Percentiles rank a stretch among this genome's conserved stretches.
Evolutionary conservation across 345 rosid genomes (phyloP).

Genomic region (Geranium rotundifolium): DNA sequence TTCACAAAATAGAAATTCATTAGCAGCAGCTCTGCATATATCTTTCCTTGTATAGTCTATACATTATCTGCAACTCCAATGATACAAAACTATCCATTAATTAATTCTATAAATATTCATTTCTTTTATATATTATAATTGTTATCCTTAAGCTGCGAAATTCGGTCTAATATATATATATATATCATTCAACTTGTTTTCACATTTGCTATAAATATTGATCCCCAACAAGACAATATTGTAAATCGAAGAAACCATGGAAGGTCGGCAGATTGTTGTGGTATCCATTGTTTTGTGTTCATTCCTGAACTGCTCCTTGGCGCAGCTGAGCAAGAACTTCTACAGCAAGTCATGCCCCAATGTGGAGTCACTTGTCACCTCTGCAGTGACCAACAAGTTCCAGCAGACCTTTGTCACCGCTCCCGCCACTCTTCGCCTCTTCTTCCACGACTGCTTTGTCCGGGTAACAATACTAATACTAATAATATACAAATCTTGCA

Average conservation of each 20-base stretch:
- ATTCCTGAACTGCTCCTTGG: conserved; percentile 17
- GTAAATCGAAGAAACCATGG: not conserved
- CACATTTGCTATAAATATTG: not conserved
- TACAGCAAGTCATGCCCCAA: conserved; percentile 43
- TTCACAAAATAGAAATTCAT: not conserved
- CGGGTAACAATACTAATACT: conserved; percentile 27
- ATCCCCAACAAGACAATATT: not conserved
- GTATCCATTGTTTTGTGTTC: not conserved
- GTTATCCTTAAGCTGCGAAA: no score
- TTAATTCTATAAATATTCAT: no score
- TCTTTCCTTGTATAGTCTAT: no score
- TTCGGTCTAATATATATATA: no score
- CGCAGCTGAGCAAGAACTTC: conserved; percentile 28
- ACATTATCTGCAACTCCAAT: no score
- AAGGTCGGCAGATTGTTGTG: not conserved
- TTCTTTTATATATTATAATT: no score
- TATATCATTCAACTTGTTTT: no score
- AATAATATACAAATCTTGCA: no score
- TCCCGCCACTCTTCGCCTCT: conserved; percentile 47
- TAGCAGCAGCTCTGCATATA: not conserved
- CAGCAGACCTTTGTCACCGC: conserved; percentile 54
- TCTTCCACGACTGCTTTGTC: conserved; percentile 59
- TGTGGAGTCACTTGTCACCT: conserved; percentile 43
- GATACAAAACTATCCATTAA: no score
- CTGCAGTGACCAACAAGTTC: conserved; percentile 41